Evolutionary conservation across 2,329 filamentous ascomycete species (phyloP).

Genomic region (Onygenales sp.): DNA sequence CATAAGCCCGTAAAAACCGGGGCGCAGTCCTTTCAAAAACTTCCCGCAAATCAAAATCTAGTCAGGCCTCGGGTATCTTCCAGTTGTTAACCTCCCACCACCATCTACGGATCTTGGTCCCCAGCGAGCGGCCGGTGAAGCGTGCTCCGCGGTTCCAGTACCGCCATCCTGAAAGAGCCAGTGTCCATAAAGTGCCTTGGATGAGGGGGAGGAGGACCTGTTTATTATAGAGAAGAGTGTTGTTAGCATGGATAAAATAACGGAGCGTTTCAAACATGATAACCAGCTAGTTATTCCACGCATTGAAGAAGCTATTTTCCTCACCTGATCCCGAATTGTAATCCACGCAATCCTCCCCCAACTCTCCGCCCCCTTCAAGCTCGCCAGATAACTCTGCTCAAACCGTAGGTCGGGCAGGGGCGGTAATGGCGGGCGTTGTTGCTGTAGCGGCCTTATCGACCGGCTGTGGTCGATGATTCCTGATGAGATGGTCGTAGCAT

Average conservation of each 20-base stretch:
- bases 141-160: conserved; percentile 75
- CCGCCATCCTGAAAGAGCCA: conserved; percentile 78
- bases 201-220: conserved; percentile 76
- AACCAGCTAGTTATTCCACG: not conserved
- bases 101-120: conserved; percentile 74
- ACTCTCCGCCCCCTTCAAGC: conserved; percentile 68
- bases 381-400: conserved; percentile 94
- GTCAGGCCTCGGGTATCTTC: conserved; percentile 47
- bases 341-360: conserved; percentile 76
- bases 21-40: no score
- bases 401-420: conserved; percentile 75
- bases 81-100: conserved; percentile 95
- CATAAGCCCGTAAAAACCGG: no score
- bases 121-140: conserved; percentile 65
- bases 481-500: conserved; percentile 38
- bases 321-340: conserved; percentile 79
- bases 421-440: conserved; percentile 48
- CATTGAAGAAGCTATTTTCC: not conserved
- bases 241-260: not conserved
- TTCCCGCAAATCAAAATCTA: no score
- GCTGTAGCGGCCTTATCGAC: conserved; percentile 25
- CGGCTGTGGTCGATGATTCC: conserved; percentile 34
- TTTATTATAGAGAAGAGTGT: not conserved
- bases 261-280: not conserved
- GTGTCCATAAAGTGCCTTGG: conserved; percentile 82